Base-by-base conservation (phyloP, 2,329 filamentous ascomycete genomes). In the Curvularia spicifera region DNA sequence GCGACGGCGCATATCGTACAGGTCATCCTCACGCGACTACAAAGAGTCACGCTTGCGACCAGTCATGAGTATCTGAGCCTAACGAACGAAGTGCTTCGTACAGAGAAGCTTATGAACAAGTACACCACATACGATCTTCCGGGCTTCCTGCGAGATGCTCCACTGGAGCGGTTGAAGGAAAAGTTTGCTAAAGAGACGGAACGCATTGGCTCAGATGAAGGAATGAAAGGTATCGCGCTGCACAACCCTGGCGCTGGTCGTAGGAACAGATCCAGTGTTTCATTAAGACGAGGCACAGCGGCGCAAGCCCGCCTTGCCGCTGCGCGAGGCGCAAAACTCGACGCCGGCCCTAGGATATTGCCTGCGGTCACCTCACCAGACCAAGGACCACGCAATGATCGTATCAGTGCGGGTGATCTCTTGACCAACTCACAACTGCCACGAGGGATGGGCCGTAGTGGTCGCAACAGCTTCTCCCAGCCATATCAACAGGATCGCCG, bases 1-100 rank as follows among this genome's bases (percentile, higher is more conserved):
- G 93, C 96, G 9, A 97, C 95, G 2, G 90, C 95, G 1, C 96
- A 99, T 71, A 98, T 99, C 63, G 93, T 99, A 5, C 95, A 99
- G 73, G 94, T 99, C 45, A 99, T 99, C 60, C 80, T 99, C 31
- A 97, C 96, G 2, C 87, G 96, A 48, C 89, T 99, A 51, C 94
- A 99, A 74, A 84, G 96, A 66, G 96, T 99, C 2, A 99, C 95
- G 0, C 86, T 99, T 52, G 91, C 93, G 0, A 98, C 96, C 10
- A 95, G 93, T 0, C 95, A 97, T 81, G 91, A 91, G 53, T 99
- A 99, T 70, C 86, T 99, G 15, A 95, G 96, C 1, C 78, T 99
- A 42, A 96, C 92, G 0, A 91, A 89, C 39, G 95, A 99, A 71
- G 94, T 99, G 0, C 78, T 99, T 12, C 90, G 93, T 48, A 97